Evolutionary conservation across 495 filamentous ascomycete genomes (phyloP).

Genomic region (Trichoderma erinaceum): DNA sequence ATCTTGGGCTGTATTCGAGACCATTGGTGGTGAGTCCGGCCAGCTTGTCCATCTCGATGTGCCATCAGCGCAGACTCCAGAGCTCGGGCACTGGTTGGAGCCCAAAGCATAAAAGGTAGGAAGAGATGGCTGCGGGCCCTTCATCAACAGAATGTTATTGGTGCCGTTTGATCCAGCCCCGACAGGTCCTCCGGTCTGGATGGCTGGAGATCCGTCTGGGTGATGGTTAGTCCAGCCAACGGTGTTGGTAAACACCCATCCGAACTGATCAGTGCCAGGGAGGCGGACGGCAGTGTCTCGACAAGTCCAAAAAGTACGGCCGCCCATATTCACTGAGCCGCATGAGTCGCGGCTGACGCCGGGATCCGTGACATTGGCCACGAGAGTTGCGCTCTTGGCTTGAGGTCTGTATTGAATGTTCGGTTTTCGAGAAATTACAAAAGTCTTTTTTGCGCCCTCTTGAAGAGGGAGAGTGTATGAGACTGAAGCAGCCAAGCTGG

Average conservation of each 20-base stretch:
- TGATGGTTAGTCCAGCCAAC: conserved; percentile 27
- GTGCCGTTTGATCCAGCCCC: neutral
- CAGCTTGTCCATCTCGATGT: conserved; percentile 24
- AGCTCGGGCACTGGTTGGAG: conserved; percentile 23
- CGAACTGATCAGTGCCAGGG: conserved; percentile 19
- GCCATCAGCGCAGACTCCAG: conserved; percentile 25
- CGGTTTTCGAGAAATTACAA: neutral
- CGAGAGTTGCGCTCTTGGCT: conserved; percentile 19
- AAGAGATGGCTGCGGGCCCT: conserved; percentile 22
- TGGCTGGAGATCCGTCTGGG: conserved; percentile 18
- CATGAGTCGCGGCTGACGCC: conserved; percentile 29
- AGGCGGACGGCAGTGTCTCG: conserved; percentile 25
- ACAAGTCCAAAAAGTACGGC: conserved; percentile 28
- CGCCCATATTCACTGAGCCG: conserved; percentile 24
- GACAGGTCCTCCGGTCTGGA: neutral
- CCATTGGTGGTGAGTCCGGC: conserved; percentile 29
- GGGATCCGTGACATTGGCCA: conserved; percentile 30
- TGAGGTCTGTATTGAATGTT: neutral
- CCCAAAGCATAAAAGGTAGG: conserved; percentile 26
- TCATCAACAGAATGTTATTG: conserved; percentile 19
- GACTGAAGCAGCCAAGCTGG: neutral
- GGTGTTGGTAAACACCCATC: conserved; percentile 24
- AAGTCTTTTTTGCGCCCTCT: neutral
- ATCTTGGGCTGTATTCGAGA: conserved; percentile 19
- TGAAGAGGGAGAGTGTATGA: neutral